A percentile compares a stretch with the other conserved stretches of the same genome.
Evolutionary conservation across 495 filamentous ascomycete genomes (phyloP).

Genomic region (Penicillium turbatum): DNA sequence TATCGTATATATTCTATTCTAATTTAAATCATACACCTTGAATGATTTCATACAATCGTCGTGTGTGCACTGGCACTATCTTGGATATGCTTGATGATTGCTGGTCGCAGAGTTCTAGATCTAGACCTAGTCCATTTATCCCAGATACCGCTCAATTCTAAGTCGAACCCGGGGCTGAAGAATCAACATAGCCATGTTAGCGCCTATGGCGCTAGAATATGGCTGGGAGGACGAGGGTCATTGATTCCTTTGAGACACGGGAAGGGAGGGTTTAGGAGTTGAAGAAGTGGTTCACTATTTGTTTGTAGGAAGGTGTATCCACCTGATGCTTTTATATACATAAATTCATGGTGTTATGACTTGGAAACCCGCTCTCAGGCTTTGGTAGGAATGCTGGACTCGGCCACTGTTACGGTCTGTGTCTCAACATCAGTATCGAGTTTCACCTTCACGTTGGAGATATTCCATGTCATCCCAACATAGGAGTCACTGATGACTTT

Average conservation of each 20-base stretch:
- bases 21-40: background rate
- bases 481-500: constrained; percentile 81
- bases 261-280: constrained; percentile 38
- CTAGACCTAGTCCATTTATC: too few relatives aligned
- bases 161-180: too few relatives aligned
- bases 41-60: too few relatives aligned
- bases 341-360: background rate
- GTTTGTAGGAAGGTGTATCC: background rate
- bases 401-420: constrained; percentile 19
- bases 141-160: too few relatives aligned
- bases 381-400: constrained; percentile 21
- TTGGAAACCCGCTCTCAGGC: constrained; percentile 12
- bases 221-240: constrained; percentile 50
- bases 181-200: too few relatives aligned
- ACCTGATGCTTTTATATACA: background rate
- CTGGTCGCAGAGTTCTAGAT: too few relatives aligned
- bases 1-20: background rate
- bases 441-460: constrained; percentile 28
- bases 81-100: too few relatives aligned
- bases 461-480: constrained; percentile 68
- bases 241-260: constrained; percentile 47
- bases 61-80: too few relatives aligned
- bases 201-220: too few relatives aligned
- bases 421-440: constrained; percentile 11
- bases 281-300: constrained; percentile 29